phyloP scores from a whole-genome alignment of 2,329 filamentous ascomycete genomes.

The Alternaria consortialis region DNA sequence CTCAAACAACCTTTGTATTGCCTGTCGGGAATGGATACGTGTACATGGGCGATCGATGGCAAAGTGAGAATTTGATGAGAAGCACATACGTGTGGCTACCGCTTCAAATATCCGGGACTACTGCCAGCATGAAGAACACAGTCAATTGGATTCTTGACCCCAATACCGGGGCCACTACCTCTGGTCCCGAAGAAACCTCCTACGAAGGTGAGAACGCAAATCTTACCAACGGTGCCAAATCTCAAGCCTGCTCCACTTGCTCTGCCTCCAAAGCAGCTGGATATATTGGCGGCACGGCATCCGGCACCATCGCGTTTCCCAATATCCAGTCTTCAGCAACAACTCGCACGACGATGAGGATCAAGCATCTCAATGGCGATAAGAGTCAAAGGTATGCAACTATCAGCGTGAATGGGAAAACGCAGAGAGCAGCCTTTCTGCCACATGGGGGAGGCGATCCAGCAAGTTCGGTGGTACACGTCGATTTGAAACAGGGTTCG shows the following conservation, averaged over 20 bases:
- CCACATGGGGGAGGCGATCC: conserved; percentile 59
- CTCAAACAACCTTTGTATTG: conserved; percentile 69
- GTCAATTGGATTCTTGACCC: conserved; percentile 65
- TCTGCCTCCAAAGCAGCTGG: conserved; percentile 62
- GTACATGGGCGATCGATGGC: conserved; percentile 75
- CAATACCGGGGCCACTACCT: conserved; percentile 55
- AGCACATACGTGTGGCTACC: conserved; percentile 74
- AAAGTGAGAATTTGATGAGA: conserved; percentile 65
- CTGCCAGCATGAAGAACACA: conserved; percentile 60
- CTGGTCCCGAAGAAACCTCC: conserved; percentile 56
- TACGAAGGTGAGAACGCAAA: conserved; percentile 63
- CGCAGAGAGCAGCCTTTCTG: conserved; percentile 64
- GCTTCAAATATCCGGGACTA: conserved; percentile 62
- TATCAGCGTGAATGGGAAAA: conserved; percentile 65
- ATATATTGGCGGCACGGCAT: conserved; percentile 53
- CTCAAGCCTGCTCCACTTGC: conserved; percentile 62
- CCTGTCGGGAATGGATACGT: conserved; percentile 57
- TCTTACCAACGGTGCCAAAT: conserved; percentile 57
- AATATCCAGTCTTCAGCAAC: conserved; percentile 56
- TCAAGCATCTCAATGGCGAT: conserved; percentile 68
- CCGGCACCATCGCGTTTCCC: conserved; percentile 62
- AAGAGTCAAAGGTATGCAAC: conserved; percentile 61
- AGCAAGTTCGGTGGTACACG: conserved; percentile 59
- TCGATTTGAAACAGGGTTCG: conserved; percentile 57
- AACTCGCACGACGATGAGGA: conserved; percentile 61